A percentile compares a stretch with the other conserved stretches of the same genome.
These are phyloP conservation scores for Clavariopsis aquatica DNA, from an alignment of 495 filamentous ascomycete genomes.

Conservation along the genomic window DNA sequence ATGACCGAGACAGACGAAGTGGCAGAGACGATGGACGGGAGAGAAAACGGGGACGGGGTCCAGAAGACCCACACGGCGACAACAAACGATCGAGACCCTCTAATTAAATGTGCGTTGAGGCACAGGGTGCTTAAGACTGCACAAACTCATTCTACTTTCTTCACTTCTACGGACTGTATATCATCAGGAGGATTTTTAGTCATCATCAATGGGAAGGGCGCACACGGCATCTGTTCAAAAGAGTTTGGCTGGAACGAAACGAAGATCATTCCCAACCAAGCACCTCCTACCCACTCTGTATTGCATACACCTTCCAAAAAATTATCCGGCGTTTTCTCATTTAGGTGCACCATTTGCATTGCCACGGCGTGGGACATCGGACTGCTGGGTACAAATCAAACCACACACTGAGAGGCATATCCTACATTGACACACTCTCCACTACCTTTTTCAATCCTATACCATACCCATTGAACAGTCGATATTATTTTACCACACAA, in stretches of 20 bases:
- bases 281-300: slow-evolving; percentile 3
- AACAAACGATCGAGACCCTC: slow-evolving; percentile 19
- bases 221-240: neutral
- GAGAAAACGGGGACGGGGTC: slow-evolving; percentile 32
- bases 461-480: neutral
- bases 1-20: slow-evolving; percentile 4
- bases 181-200: neutral
- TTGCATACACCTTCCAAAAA: neutral
- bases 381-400: neutral
- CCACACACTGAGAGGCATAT: neutral
- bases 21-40: slow-evolving; percentile 13
- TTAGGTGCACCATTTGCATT: neutral
- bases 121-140: neutral
- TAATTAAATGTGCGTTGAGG: neutral
- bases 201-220: neutral
- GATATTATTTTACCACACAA: neutral
- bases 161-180: neutral
- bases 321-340: neutral
- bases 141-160: neutral
- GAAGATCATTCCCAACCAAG: neutral
- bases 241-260: neutral
- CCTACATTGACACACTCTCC: neutral
- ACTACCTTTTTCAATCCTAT: neutral
- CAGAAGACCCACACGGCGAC: slow-evolving; percentile 23
- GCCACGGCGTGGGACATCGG: neutral